Percentiles rank a stretch among this genome's conserved stretches.
Evolutionary conservation across 371 early-diverging fungal genomes (phyloP).

Genomic region (Mucor lusitanicus): DNA sequence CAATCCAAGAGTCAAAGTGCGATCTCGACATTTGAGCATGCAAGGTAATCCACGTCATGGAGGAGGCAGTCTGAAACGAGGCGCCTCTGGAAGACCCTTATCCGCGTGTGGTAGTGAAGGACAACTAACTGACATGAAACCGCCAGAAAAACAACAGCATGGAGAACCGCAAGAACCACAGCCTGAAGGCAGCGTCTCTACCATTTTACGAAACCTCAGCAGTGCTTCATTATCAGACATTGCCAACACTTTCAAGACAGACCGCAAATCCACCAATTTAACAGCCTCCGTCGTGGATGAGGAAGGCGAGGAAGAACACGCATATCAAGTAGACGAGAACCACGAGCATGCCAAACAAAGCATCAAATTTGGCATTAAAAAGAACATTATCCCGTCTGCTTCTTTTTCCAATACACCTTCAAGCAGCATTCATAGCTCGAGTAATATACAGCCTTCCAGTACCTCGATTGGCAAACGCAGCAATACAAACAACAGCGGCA

Average conservation of each 20-base stretch:
- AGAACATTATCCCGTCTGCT: conserved; percentile 31
- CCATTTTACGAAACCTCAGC: conserved; percentile 30
- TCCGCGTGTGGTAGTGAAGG: conserved; percentile 21
- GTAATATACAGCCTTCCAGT: background rate
- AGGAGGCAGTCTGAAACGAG: background rate
- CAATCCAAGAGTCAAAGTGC: conserved; percentile 11
- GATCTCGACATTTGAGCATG: conserved; percentile 28
- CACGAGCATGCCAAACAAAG: conserved; percentile 1
- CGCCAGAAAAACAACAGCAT: background rate
- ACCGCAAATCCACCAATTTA: conserved; percentile 37
- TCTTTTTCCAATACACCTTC: conserved; percentile 35
- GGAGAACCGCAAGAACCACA: background rate
- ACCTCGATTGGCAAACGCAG: conserved; percentile 17
- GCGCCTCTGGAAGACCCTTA: conserved; percentile 8
- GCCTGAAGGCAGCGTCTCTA: conserved; percentile 35
- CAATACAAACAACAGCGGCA: conserved; percentile 15
- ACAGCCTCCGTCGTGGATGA: conserved; percentile 26
- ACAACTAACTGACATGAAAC: conserved; percentile 12
- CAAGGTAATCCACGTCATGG: conserved; percentile 15
- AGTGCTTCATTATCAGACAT: conserved; percentile 41
- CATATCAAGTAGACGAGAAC: no score
- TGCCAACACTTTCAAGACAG: conserved; percentile 32
- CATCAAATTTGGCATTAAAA: conserved; percentile 40
- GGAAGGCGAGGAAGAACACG: conserved; percentile 9
- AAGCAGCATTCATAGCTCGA: conserved; percentile 11